phyloP scores from a whole-genome alignment of 768 basidiomycete species.

The Mycena kentingensis region DNA sequence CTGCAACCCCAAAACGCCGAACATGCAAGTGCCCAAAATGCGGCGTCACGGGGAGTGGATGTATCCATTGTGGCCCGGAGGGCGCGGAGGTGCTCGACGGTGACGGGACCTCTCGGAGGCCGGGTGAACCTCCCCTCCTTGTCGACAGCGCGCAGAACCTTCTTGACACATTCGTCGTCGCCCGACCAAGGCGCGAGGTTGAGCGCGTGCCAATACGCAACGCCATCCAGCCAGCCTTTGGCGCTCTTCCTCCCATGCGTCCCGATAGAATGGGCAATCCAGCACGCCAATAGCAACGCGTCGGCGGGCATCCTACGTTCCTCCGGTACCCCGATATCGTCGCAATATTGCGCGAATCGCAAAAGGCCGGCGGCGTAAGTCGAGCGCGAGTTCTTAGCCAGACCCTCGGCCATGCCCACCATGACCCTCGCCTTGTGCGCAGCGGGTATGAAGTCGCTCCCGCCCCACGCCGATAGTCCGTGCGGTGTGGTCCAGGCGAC shows the following conservation, averaged over 20 bases:
- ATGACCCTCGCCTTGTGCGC: too few relatives aligned
- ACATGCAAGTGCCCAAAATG: not conserved
- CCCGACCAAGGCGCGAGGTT: not conserved
- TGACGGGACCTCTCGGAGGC: not conserved
- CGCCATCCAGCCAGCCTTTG: not conserved
- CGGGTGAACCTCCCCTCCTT: not conserved
- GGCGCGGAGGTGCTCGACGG: not conserved
- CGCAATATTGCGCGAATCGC: too few relatives aligned
- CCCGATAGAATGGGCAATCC: not conserved
- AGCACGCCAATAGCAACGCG: not conserved
- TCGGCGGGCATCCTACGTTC: too few relatives aligned
- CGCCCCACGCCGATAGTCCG: too few relatives aligned
- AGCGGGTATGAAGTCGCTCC: too few relatives aligned
- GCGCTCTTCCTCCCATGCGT: not conserved
- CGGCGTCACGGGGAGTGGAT: not conserved
- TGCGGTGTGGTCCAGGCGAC: too few relatives aligned
- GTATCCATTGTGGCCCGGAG: not conserved
- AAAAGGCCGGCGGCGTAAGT: too few relatives aligned
- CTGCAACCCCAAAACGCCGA: not conserved
- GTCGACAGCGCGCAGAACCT: not conserved
- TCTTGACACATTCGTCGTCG: not conserved
- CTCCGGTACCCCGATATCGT: too few relatives aligned
- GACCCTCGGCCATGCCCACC: too few relatives aligned
- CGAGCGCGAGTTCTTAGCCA: too few relatives aligned
- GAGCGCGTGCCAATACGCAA: not conserved